Evolutionary conservation across 2,329 filamentous ascomycete genomes (phyloP).

Genomic region (Graphiopsis chlorocephala): DNA sequence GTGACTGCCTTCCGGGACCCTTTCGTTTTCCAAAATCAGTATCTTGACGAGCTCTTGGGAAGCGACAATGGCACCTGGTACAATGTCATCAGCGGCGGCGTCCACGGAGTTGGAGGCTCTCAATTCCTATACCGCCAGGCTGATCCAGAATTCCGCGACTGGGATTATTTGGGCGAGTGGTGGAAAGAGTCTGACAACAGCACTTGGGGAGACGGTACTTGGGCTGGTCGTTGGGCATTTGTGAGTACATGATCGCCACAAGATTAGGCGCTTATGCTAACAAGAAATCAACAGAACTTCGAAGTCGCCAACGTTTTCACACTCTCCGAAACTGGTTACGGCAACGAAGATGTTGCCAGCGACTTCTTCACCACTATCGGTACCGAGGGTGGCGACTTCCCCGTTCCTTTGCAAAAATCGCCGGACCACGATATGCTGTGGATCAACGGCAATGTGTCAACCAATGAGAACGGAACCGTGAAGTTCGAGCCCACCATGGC

Average conservation of each 20-base stretch:
- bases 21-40: slow-evolving; percentile 41
- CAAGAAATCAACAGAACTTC: slow-evolving; percentile 36
- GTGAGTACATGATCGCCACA: neutral
- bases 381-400: slow-evolving; percentile 44
- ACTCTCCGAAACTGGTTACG: slow-evolving; percentile 41
- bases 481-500: slow-evolving; percentile 44
- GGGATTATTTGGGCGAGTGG: slow-evolving; percentile 39
- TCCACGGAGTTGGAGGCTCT: slow-evolving; percentile 39
- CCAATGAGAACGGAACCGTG: slow-evolving; percentile 18
- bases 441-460: slow-evolving; percentile 38
- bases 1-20: slow-evolving; percentile 47
- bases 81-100: slow-evolving; percentile 35
- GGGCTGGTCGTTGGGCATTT: slow-evolving; percentile 32
- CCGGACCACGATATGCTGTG: slow-evolving; percentile 44
- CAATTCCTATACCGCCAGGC: slow-evolving; percentile 43
- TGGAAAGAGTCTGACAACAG: slow-evolving; percentile 37
- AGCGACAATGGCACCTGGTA: slow-evolving; percentile 40
- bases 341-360: slow-evolving; percentile 30
- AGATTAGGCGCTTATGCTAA: neutral
- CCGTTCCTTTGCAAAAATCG: slow-evolving; percentile 27
- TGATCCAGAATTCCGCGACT: slow-evolving; percentile 39
- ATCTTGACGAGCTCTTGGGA: slow-evolving; percentile 37
- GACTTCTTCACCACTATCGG: slow-evolving; percentile 43
- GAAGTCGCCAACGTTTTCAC: slow-evolving; percentile 46
- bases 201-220: slow-evolving; percentile 24